Conservation (phyloP, 208 protist species). For the Balamuthia mandrillaris region DNA sequence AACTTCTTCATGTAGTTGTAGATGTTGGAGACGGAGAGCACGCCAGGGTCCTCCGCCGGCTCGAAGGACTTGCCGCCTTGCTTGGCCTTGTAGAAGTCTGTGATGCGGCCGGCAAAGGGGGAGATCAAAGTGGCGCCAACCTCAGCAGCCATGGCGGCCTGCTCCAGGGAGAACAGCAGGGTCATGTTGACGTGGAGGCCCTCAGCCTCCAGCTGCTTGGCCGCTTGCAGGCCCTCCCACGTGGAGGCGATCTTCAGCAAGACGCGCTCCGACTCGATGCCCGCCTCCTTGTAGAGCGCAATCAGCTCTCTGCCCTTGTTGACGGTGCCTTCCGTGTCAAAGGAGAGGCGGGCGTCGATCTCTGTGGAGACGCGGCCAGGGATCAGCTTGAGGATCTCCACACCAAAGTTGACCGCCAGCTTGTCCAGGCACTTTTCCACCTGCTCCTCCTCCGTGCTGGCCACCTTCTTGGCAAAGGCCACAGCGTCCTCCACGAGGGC, state of each 20-base stretch:
- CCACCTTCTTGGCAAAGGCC: conserved; percentile 69
- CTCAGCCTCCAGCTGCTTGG: conserved; percentile 86
- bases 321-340: conserved; percentile 87
- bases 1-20: conserved; percentile 97
- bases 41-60: conserved; percentile 84
- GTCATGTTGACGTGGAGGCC: conserved; percentile 96
- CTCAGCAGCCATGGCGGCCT: conserved; percentile 62
- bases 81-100: conserved; percentile 89
- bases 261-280: conserved; percentile 84
- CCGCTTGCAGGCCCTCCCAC: conserved; percentile 93
- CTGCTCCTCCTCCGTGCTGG: conserved; percentile 26
- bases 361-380: conserved; percentile 94
- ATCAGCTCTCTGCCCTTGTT: conserved; percentile 88
- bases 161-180: conserved; percentile 92
- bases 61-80: conserved; percentile 61
- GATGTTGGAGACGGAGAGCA: conserved; percentile 87
- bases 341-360: conserved; percentile 94
- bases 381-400: conserved; percentile 94
- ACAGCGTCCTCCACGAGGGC: conserved; percentile 77
- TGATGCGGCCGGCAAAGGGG: conserved; percentile 93
- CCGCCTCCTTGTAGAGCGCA: conserved; percentile 87
- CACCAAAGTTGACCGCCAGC: conserved; percentile 91
- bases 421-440: conserved; percentile 71
- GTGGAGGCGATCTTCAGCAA: conserved; percentile 96
- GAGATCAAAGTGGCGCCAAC: conserved; percentile 59